Base-by-base conservation (phyloP, 139 green algal species). In the Parachlorella kessleri region DNA sequence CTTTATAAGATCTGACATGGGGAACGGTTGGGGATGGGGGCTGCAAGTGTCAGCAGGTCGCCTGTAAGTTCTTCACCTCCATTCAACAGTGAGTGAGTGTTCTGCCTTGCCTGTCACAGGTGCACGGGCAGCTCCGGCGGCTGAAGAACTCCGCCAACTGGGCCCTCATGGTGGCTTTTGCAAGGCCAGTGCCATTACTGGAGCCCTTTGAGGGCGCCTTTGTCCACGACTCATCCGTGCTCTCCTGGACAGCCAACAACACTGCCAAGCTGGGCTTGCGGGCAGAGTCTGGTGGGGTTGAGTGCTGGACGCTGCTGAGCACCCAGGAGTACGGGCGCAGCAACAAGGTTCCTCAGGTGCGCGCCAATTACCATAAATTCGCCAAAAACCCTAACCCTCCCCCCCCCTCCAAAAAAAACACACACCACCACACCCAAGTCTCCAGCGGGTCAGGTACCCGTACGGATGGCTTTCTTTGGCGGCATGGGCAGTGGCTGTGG, bases 251-350 rank as follows among this genome's bases (percentile, higher is more conserved):
- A 7, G 84, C 33, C 30, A 97, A 97, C 91, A 97, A 96, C 82
- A 95, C 79, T 0, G 76, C 82, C 63, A 97, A 97, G 83, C 77
- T 93, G 75, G 40, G 65, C 14, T 37, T 89, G 14, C 30, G 37
- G 63, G 73, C 66, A 26, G 48, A n/a, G n/a, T n/a, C 74, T 41
- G 30, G 6, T 8, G n/a, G 37, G 37, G 35, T 84, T 28, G 38
- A 96, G 81, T 97, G 91, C 83, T 96, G 92, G 93, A 96, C 92
- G 14, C 70, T 96, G 32, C 84, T 97, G 70, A 92, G 82, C 55
- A 97, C 89, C 28, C 86, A 88, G 65, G 84, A 53, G 2, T 96
- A 89, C 54, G 92, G 90, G 10, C 86, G 87, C 72, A 39, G 28
- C 6, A 78, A 75, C 39, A 88, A 85, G 73, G 83, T 85, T n/a